Evolutionary conservation across 345 rosid genomes (phyloP), one percentile per base, ranked within the genome.

Genomic region (Pistacia integerrima): DNA sequence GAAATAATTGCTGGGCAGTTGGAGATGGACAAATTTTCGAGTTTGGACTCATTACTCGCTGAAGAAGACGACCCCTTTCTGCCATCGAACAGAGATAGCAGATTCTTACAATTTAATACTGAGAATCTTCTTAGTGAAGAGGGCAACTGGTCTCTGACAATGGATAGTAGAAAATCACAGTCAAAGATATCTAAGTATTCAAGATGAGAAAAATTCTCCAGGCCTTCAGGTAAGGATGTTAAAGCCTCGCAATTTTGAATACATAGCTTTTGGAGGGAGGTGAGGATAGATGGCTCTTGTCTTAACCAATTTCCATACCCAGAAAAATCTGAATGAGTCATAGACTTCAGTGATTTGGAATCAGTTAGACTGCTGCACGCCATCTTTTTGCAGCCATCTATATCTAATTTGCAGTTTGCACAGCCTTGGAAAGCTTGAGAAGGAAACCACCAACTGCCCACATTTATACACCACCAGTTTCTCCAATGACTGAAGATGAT

Each of bases 381-480:
- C 41, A 59, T 59, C 20, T 18, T 7, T 59, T 25, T 59, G 75
- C 75, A 72, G 22, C 55, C 55, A 22, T 60, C 20, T 22, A 72
- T 25, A 25, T 25, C 25, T 25, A 25, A 25, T 22, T 38, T 59
- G 56, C 17, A 62, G 11, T 33, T 30, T n/a, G 7, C 75, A 25
- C 13, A 72, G 75, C 67, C 13, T 22, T 0, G 75, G 75, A 58
- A 72, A 17, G 20, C 41, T 28, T 16, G 67, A 44, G 25, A 72
- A 28, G 9, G 41, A 25, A 72, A 60, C 54, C 16, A 17, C 20
- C 69, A 73, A 30, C 33, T 49, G 6, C 14, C 7, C 3, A 28
- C 76, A 73, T 4, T 18, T 28, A 28, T 1, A 4, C 11, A 73
- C 30, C 4, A 10, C 60, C 30, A 73, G 59, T 5, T 36, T 49